Conservation (phyloP, 1,139 yeast genomes). For the Hyphopichia burtonii region DNA sequence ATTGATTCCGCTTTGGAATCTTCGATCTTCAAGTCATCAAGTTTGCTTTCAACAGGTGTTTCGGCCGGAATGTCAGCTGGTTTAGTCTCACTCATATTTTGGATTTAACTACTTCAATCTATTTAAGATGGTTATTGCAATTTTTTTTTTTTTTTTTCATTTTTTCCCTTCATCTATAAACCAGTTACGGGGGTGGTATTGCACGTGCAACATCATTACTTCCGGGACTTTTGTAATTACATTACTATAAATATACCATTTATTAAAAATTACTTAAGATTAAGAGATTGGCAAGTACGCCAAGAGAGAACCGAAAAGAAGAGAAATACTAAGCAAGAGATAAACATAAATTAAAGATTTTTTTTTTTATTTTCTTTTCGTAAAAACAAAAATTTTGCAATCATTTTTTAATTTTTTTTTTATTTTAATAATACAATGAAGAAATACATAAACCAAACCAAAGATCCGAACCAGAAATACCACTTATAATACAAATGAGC, state of each 20-base stretch:
- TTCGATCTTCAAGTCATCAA: slow-evolving; percentile 11
- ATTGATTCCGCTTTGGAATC: slow-evolving; percentile 9
- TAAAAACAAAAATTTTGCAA: too few relatives aligned
- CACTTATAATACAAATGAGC: not conserved
- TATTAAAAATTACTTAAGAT: not conserved
- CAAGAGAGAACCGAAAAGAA: not conserved
- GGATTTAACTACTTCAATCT: too few relatives aligned
- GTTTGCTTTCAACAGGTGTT: slow-evolving; percentile 9
- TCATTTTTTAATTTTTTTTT: too few relatives aligned
- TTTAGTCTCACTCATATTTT: not conserved
- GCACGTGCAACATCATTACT: too few relatives aligned
- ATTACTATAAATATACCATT: too few relatives aligned
- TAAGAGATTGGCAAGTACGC: not conserved
- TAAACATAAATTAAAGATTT: too few relatives aligned
- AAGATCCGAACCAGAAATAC: not conserved
- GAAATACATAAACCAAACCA: not conserved
- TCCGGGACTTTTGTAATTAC: too few relatives aligned
- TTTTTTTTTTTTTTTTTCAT: not conserved
- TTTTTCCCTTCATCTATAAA: too few relatives aligned
- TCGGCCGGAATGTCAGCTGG: not conserved
- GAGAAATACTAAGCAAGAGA: too few relatives aligned
- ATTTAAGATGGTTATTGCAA: not conserved
- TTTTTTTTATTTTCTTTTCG: too few relatives aligned
- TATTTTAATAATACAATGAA: not conserved
- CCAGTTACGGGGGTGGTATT: too few relatives aligned